phyloP scores from a whole-genome alignment of 768 basidiomycete species.

The Collybia sordida region DNA sequence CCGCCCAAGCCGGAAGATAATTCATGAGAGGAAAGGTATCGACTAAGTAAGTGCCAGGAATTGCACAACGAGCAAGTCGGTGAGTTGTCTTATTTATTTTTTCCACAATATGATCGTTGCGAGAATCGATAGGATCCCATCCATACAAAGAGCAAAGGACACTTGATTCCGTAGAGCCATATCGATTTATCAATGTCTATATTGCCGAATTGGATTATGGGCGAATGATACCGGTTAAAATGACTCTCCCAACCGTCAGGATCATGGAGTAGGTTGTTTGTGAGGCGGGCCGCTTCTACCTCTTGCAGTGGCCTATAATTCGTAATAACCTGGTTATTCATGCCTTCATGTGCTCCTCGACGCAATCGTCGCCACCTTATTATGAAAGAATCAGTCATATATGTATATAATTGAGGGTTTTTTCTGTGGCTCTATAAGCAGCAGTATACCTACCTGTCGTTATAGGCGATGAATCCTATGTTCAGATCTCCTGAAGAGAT shows the following conservation, averaged over 20 bases:
- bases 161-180: not conserved
- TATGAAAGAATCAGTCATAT: too few relatives aligned
- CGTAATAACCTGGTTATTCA: not conserved
- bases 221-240: not conserved
- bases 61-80: too few relatives aligned
- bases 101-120: not conserved
- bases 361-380: slow-evolving; percentile 2
- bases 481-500: not conserved
- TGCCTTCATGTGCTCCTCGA: not conserved
- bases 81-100: not conserved
- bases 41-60: too few relatives aligned
- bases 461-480: not conserved
- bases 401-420: not conserved
- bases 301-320: not conserved
- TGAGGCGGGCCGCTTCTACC: not conserved
- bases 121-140: not conserved
- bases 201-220: too few relatives aligned
- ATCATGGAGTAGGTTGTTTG: not conserved
- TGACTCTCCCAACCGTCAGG: slow-evolving; percentile 1
- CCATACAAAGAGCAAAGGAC: not conserved
- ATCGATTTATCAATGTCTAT: too few relatives aligned
- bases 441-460: not conserved
- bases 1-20: not conserved
- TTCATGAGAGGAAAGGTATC: too few relatives aligned
- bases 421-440: too few relatives aligned